Evolutionary conservation across 2,329 filamentous ascomycete genomes (phyloP).

Genomic region (Calycina herbarum): DNA sequence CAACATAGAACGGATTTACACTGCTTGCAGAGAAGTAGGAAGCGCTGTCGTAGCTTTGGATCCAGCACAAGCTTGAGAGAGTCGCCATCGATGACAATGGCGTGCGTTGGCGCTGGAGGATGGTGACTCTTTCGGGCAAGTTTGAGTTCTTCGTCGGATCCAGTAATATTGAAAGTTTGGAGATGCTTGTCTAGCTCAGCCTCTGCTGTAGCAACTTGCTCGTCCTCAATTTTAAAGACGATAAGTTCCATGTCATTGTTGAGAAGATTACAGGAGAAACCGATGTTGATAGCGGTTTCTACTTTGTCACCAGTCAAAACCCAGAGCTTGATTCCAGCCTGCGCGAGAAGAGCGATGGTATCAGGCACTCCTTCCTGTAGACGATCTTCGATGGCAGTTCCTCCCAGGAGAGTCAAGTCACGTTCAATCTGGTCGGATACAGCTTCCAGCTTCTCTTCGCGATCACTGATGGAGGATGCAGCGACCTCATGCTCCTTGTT

Average conservation of each 20-base stretch:
- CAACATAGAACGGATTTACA: conserved; percentile 97
- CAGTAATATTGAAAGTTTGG: conserved; percentile 72
- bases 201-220: conserved; percentile 62
- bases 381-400: conserved; percentile 95
- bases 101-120: conserved; percentile 83
- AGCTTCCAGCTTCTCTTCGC: conserved; percentile 90
- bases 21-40: conserved; percentile 92
- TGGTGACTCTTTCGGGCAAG: conserved; percentile 80
- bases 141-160: conserved; percentile 81
- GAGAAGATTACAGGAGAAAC: conserved; percentile 96
- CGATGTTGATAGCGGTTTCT: conserved; percentile 99
- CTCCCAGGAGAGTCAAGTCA: conserved; percentile 82
- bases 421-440: conserved; percentile 90
- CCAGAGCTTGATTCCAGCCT: conserved; percentile 98
- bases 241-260: conserved; percentile 98
- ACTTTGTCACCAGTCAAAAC: conserved; percentile 98
- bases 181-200: conserved; percentile 75
- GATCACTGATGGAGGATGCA: conserved; percentile 76
- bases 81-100: conserved; percentile 92
- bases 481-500: conserved; percentile 85
- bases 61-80: conserved; percentile 85
- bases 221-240: conserved; percentile 80
- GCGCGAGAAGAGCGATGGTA: conserved; percentile 84
- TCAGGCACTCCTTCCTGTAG: conserved; percentile 96
- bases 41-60: conserved; percentile 83